These are phyloP conservation scores for Chlorokybus atmophyticus DNA, from an alignment of 139 green algal genomes.

Conservation along the genomic window DNA sequence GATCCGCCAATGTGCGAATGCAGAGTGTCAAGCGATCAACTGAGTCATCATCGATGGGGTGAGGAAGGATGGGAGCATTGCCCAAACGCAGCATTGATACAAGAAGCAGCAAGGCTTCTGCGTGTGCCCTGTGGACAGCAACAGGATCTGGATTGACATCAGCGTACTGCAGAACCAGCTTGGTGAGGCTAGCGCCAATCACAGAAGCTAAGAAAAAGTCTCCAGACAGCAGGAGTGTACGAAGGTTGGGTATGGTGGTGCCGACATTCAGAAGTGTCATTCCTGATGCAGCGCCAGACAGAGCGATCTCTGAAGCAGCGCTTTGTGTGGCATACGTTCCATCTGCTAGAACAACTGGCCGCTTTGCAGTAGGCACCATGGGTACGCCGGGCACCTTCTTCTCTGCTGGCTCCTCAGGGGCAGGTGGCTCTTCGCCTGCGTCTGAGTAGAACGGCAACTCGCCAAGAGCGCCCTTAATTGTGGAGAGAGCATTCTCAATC, in stretches of 20 bases:
- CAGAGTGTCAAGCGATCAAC: slow-evolving; percentile 64
- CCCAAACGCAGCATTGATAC: slow-evolving; percentile 73
- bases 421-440: slow-evolving; percentile 10
- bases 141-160: slow-evolving; percentile 13
- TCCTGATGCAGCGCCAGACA: slow-evolving; percentile 30
- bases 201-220: slow-evolving; percentile 90
- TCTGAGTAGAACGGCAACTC: slow-evolving; percentile 25
- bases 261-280: background rate
- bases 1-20: slow-evolving; percentile 42
- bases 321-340: slow-evolving; percentile 90
- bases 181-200: slow-evolving; percentile 58
- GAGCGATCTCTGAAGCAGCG: slow-evolving; percentile 15
- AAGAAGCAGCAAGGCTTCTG: slow-evolving; percentile 61
- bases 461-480: slow-evolving; percentile 44
- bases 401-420: slow-evolving; percentile 18
- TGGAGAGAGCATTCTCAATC: slow-evolving; percentile 56
- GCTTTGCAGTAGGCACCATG: slow-evolving; percentile 28
- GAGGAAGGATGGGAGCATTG: slow-evolving; percentile 27
- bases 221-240: slow-evolving; percentile 55
- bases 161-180: slow-evolving; percentile 76
- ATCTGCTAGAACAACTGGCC: slow-evolving; percentile 86
- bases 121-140: slow-evolving; percentile 8
- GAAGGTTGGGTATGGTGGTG: slow-evolving; percentile 33
- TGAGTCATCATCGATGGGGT: slow-evolving; percentile 64
- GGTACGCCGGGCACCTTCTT: slow-evolving; percentile 15